These are phyloP conservation scores for Phytophthora uliginosa DNA, from an alignment of 352 stramenopile genomes.

Conservation along the genomic window DNA sequence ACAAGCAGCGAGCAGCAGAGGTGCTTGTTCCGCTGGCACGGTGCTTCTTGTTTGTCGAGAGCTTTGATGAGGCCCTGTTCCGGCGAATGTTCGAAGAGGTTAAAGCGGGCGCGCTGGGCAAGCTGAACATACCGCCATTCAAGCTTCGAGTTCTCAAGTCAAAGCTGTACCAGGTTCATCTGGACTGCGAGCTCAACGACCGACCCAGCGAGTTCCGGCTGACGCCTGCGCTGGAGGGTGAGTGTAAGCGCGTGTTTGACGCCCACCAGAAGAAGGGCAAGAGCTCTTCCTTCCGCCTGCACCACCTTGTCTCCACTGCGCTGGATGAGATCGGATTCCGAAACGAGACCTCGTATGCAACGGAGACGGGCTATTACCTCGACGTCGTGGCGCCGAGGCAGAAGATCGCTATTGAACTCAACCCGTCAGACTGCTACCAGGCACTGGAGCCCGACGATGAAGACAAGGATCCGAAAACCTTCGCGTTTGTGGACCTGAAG, in stretches of 20 bases:
- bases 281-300: constrained; percentile 65
- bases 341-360: constrained; percentile 42
- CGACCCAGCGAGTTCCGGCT: constrained; percentile 51
- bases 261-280: constrained; percentile 60
- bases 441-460: constrained; percentile 44
- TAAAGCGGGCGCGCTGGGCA: constrained; percentile 52
- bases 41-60: constrained; percentile 58
- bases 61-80: constrained; percentile 70
- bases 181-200: constrained; percentile 58
- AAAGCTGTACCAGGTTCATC: constrained; percentile 75
- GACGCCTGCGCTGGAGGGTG: constrained; percentile 27
- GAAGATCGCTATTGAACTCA: constrained; percentile 78
- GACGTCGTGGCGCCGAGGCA: constrained; percentile 62
- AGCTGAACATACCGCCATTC: constrained; percentile 35
- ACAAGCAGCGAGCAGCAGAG: constrained; percentile 34
- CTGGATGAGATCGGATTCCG: constrained; percentile 62
- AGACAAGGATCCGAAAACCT: constrained; percentile 49
- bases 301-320: constrained; percentile 65
- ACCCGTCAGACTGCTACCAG: constrained; percentile 62
- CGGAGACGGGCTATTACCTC: constrained; percentile 60
- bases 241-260: constrained; percentile 61
- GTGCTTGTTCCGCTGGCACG: constrained; percentile 57
- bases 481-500: constrained; percentile 74
- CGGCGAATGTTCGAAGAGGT: constrained; percentile 52
- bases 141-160: constrained; percentile 51